Evolutionary conservation across 805 yeast species (phyloP), one percentile per base, ranked within the genome.

Genomic region (Ogataea sp.): DNA sequence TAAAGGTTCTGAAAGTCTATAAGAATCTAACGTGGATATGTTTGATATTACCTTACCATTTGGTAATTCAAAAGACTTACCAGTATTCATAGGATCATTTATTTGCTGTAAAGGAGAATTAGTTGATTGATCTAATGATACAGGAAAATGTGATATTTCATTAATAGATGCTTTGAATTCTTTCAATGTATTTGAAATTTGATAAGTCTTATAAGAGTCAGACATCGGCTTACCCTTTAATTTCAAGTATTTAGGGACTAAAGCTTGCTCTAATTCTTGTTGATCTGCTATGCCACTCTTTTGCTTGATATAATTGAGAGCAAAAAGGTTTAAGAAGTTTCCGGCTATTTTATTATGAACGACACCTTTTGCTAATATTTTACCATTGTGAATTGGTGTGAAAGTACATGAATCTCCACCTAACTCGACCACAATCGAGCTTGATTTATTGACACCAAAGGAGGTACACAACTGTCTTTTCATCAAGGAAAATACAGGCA

Each of bases 301-400:
- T 31, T 61, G 47, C 41, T 65, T 59, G 44, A 70, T 68, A 50
- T 62, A 73, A 37, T 73, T 65, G 46, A 72, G 58, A 2, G 79
- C 65, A 59, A 83, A 85, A 38, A 75, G 67, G 56, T 81, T 83
- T 40, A 84, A 58, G 56, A 82, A 89, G 56, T 88, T 90, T 9
- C 97, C 97, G 3, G 89, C 96, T 55, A 72, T 83, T 49, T 75
- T 78, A 14, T 85, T 73, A 56, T 76, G 82, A 43, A 72, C 64
- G 5, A 77, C 69, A 35, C 85, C 83, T 54, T 80, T 82, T 46
- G 70, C 62, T 39, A 82, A 71, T 38, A 86, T 73, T 14, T 74
- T 71, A 29, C 95, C 96, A 50, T 83, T 88, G 44, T 76, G 62
- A 16, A 86, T 73, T 9, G 95, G 94, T 0, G 93, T 82, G 9